phyloP scores from a whole-genome alignment of 2,329 filamentous ascomycete genomes.

The Orbilia oligospora region DNA sequence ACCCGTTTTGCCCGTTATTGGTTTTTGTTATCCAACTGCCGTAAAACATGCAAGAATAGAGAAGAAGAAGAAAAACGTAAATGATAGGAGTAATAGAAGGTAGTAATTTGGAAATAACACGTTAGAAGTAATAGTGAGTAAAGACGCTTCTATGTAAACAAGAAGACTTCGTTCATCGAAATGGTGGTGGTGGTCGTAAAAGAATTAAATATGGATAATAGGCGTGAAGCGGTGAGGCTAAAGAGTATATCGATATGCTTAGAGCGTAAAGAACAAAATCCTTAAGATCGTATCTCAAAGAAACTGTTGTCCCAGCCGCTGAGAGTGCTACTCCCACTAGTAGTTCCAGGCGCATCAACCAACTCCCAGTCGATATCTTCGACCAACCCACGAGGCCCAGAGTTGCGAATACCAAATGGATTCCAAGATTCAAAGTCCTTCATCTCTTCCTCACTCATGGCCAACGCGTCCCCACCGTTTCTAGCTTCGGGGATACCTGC shows the following conservation, averaged over 20 bases:
- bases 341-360: constrained; percentile 28
- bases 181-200: too few relatives aligned
- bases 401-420: constrained; percentile 59
- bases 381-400: constrained; percentile 43
- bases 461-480: constrained; percentile 40
- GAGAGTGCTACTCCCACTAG: constrained; percentile 36
- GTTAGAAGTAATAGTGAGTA: background rate
- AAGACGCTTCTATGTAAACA: background rate
- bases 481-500: constrained; percentile 28
- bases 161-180: background rate
- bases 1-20: background rate
- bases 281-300: constrained; percentile 43
- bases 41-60: background rate
- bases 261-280: background rate
- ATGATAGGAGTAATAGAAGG: background rate
- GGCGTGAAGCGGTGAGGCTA: too few relatives aligned
- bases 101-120: constrained; percentile 3
- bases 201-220: too few relatives aligned
- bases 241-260: background rate
- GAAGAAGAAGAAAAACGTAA: background rate
- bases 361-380: constrained; percentile 60
- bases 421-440: constrained; percentile 57
- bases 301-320: constrained; percentile 55
- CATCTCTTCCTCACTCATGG: constrained; percentile 57
- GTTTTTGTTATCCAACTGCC: background rate